Evolutionary conservation across 257 asterid species (phyloP), one percentile per base, ranked within the genome.

Genomic region (Fraxinus americana): DNA sequence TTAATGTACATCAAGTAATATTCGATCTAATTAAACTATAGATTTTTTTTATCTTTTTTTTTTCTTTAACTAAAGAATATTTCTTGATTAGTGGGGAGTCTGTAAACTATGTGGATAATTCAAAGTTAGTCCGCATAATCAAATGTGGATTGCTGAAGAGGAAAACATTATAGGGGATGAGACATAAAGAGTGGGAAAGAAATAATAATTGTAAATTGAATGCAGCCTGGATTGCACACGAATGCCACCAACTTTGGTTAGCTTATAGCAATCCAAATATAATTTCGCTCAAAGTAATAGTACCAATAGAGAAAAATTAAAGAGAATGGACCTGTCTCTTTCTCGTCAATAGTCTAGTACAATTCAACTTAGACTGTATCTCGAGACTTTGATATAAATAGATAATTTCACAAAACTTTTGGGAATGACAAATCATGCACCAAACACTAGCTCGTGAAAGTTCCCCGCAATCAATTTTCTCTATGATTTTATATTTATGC

Each of bases 201-300:
- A 80, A 86, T 84, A 76, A 48, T 77, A 83, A 79, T 87, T 78
- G 63, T 73, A 77, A 71, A 80, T 82, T 73, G 81, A 52, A 29
- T 72, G 76, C 88, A 77, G 86, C 87, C 89, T 83, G 92, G 74
- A 84, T 83, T 89, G 91, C 91, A 89, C 91, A 87, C 84, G 84
- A 87, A 82, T 81, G 75, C 82, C 92, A 89, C 90, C 86, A 87
- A 45, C 14, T 41, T 41, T 41, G 48, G 14, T 41, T 41, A 41
- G 9, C 48, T 41, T 41, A 41, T 8, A 9, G 48, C 48, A 41
- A 41, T 9, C 48, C 48, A 41, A 41, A 41, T 41, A 41, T 41
- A 41, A 41, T 41, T 1, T 41, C 14, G 13, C 10, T 41, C 48
- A 41, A 41, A 10, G 2, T 41, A 41, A 41, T 41, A 10, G 48